Conservation (phyloP, 2,329 filamentous ascomycete species). For the Xylariaceae sp. region DNA sequence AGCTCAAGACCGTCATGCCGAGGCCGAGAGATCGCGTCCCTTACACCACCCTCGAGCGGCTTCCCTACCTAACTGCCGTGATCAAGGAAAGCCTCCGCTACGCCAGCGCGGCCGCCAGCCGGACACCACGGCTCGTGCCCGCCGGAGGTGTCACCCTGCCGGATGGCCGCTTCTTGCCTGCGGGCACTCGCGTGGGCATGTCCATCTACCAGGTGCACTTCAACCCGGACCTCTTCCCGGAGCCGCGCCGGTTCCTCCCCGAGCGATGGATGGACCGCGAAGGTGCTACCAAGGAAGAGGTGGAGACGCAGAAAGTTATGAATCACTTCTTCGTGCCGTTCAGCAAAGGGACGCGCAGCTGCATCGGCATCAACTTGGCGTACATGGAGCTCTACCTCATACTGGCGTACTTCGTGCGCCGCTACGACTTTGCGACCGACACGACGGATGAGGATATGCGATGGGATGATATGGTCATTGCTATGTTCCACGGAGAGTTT, state of each 20-base stretch:
- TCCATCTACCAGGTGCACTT: not conserved
- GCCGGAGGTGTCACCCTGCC: not conserved
- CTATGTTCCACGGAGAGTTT: slow-evolving; percentile 2
- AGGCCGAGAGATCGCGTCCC: not conserved
- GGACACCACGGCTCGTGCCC: not conserved
- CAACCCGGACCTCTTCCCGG: slow-evolving; percentile 6
- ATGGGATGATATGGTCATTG: slow-evolving; percentile 7
- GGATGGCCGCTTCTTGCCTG: slow-evolving; percentile 1
- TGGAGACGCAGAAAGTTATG: not conserved
- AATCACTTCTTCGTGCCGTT: slow-evolving; percentile 2
- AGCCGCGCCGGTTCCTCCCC: not conserved
- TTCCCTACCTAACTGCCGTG: slow-evolving; percentile 1
- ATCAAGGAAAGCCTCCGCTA: slow-evolving; percentile 4
- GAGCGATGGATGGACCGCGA: slow-evolving; percentile 8
- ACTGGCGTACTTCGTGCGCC: slow-evolving; percentile 2
- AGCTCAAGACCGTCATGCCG: slow-evolving; percentile 1
- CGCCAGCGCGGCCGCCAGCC: not conserved
- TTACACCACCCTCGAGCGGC: not conserved
- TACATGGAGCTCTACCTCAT: slow-evolving; percentile 5
- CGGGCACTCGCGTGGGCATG: slow-evolving; percentile 2
- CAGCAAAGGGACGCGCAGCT: not conserved
- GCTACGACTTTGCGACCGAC: slow-evolving; percentile 1
- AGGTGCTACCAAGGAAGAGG: not conserved
- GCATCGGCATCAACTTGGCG: not conserved
- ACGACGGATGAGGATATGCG: slow-evolving; percentile 4